Base-by-base conservation (phyloP, 2,329 filamentous ascomycete species). In the Curvularia lunata region DNA sequence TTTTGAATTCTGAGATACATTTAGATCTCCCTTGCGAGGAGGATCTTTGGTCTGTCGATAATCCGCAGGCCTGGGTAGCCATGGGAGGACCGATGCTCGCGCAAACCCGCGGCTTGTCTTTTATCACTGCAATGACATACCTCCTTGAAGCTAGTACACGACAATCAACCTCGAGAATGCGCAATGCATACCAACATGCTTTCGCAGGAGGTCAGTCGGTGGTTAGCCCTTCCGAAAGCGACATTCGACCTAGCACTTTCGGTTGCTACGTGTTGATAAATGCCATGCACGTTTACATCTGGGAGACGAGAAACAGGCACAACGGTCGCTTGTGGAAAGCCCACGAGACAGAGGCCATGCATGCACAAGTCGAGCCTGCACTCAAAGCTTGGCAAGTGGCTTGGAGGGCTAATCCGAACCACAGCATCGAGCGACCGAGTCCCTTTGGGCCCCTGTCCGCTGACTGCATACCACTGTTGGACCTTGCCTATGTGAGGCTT, bases 201-300 rank as follows among this genome's bases (percentile, higher is more conserved):
- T 84, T 86, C 56, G 81, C 82, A 28, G 78, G 80, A n/a, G 75
- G 74, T 34, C 68, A 78, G 28, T 77, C 80, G 32, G 59, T 79
- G 8, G 79, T 81, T 42, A 84, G 88, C 8, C 70, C 84, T 1
- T 78, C 84, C 1, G 81, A 84, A 63, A 87, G 82, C 52, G 87
- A 91, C 32, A 81, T 95, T 47, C 87, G 86, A 64, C 92, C 92
- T 0, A 97, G 94, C 78, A 93, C 92, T 0, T 96, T 97, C 74
- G 95, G 94, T 8, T 97, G 92, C 73, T 82, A 97, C 28, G 85
- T 97, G 5, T 80, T 99, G 62, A 97, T 98, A 74, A 94, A 97
- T 72, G 93, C 95, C 3, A 82, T 98, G 23, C 95, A 98, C 79
- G 97, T 97, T 68, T 97, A 97, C 76, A 97, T 98, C 43, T 98